A percentile compares a stretch with the other conserved stretches of the same genome.
Conservation (phyloP, 1,284 basidiomycete genomes). For the Lentinula novae-zelandiae region DNA sequence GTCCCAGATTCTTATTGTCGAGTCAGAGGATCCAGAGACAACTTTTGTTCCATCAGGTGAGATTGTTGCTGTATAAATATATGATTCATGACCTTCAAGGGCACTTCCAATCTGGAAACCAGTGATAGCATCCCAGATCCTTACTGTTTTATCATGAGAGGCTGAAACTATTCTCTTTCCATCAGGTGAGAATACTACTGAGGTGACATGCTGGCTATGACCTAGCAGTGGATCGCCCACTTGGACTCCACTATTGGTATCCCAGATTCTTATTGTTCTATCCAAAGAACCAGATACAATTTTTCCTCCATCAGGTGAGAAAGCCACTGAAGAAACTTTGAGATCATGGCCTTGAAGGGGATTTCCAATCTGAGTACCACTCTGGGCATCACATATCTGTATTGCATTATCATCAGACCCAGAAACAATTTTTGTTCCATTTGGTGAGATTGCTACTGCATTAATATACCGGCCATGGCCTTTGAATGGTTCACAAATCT, state of each 20-base stretch:
- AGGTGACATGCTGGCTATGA: background rate
- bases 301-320: background rate
- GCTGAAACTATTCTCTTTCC: constrained; percentile 19
- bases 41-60: constrained; percentile 15
- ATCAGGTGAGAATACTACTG: constrained; percentile 23
- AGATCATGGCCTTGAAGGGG: background rate
- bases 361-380: constrained; percentile 4
- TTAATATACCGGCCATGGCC: no score
- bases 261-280: constrained; percentile 6
- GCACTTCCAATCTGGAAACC: background rate
- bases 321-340: background rate
- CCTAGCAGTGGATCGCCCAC: constrained; percentile 9
- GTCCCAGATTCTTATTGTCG: constrained; percentile 5
- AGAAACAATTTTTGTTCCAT: background rate
- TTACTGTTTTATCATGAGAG: constrained; percentile 18
- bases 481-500: no score
- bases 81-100: constrained; percentile 12
- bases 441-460: no score
- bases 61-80: constrained; percentile 2
- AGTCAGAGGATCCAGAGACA: background rate
- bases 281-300: constrained; percentile 9
- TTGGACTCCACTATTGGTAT: background rate
- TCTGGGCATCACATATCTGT: constrained; percentile 13
- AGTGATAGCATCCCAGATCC: constrained; percentile 20
- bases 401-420: background rate